These are phyloP conservation scores for Rhizophlyctis rosea DNA, from an alignment of 192 early-diverging fungal species.

Conservation along the genomic window DNA sequence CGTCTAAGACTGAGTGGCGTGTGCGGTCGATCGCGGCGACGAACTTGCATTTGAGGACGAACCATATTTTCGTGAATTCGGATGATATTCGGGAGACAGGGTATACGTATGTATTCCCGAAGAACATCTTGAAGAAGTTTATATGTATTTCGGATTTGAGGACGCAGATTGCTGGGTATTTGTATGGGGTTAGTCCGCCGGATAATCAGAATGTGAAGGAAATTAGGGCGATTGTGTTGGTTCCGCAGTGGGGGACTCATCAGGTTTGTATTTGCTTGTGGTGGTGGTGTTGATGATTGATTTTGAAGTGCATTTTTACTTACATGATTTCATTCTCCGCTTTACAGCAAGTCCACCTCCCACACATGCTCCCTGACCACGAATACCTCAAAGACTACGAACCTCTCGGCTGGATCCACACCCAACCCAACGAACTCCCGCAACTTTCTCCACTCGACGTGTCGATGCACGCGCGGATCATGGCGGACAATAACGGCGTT, in stretches of 20 bases:
- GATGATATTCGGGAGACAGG: conserved; percentile 95
- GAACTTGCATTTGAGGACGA: conserved; percentile 90
- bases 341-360: conserved; percentile 90
- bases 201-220: conserved; percentile 95
- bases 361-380: conserved; percentile 83
- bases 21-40: conserved; percentile 95
- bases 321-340: too few species aligned
- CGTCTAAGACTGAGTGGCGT: conserved; percentile 99
- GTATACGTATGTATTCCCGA: conserved; percentile 93
- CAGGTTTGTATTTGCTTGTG: too few species aligned
- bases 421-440: conserved; percentile 89
- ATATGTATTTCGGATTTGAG: conserved; percentile 92
- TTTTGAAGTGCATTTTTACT: not conserved
- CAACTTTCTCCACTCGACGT: conserved; percentile 90
- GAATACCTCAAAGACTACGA: conserved; percentile 89
- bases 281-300: too few species aligned
- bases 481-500: conserved; percentile 72
- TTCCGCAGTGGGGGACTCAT: conserved; percentile 99
- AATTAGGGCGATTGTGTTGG: conserved; percentile 86
- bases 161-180: conserved; percentile 92
- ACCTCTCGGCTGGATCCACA: conserved; percentile 97
- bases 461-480: conserved; percentile 82
- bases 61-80: conserved; percentile 94
- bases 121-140: conserved; percentile 97
- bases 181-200: conserved; percentile 88